Evolutionary conservation across 2,329 filamentous ascomycete species (phyloP).

Genomic region (Scortechinia acanthostroma): DNA sequence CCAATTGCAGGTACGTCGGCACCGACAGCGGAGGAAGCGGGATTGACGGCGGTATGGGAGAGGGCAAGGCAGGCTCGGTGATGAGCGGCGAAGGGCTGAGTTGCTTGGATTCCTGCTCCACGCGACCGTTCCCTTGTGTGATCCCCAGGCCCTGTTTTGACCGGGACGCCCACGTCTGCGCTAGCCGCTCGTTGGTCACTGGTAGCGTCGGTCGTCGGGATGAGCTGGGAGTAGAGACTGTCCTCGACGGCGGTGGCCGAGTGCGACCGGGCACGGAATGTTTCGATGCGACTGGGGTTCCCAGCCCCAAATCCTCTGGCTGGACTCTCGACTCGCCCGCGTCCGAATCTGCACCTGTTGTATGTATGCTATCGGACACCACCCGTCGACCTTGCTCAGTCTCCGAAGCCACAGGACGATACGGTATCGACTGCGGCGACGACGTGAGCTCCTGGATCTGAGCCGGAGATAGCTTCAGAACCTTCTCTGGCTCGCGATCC

Average conservation of each 20-base stretch:
- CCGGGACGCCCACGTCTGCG: neutral
- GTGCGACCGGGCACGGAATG: neutral
- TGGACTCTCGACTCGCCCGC: no score
- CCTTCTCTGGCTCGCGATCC: neutral
- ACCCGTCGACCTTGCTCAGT: neutral
- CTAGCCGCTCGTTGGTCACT: neutral
- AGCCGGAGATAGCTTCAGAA: neutral
- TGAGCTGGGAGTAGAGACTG: neutral
- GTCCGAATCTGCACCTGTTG: neutral
- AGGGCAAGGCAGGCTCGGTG: slow-evolving; percentile 22
- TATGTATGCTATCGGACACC: slow-evolving; percentile 1
- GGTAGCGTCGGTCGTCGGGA: neutral
- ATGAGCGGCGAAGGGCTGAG: slow-evolving; percentile 10
- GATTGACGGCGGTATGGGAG: slow-evolving; percentile 44
- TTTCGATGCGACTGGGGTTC: no score
- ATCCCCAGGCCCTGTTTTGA: neutral
- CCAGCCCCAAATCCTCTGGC: no score
- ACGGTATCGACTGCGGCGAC: neutral
- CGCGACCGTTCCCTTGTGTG: neutral
- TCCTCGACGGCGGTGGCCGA: neutral
- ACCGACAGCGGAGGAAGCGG: slow-evolving; percentile 62
- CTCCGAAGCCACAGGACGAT: neutral
- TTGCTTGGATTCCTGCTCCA: neutral
- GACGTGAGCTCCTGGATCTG: slow-evolving; percentile 1
- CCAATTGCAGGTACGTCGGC: slow-evolving; percentile 57